Evolutionary conservation across 495 filamentous ascomycete species (phyloP).

Genomic region (Echria macrotheca): DNA sequence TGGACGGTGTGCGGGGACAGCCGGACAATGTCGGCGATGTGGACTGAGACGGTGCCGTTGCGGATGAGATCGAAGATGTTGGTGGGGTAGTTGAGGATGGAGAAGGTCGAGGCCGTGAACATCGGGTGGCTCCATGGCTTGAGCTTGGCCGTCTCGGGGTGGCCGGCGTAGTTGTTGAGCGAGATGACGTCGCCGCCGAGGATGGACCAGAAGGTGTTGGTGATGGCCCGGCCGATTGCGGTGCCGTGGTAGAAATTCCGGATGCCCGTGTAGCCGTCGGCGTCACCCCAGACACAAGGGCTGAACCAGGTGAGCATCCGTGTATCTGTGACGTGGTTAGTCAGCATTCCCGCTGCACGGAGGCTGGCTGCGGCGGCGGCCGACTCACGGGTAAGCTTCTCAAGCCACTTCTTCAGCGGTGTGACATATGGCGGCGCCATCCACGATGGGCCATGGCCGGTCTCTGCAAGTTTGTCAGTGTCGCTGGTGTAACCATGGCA

Average conservation of each 20-base stretch:
- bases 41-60: conserved; percentile 53
- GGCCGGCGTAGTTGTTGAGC: conserved; percentile 53
- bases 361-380: too few relatives aligned
- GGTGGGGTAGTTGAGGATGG: conserved; percentile 65
- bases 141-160: conserved; percentile 59
- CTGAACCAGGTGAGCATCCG: conserved; percentile 41
- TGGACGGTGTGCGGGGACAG: conserved; percentile 47
- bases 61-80: conserved; percentile 59
- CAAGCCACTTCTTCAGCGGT: conserved; percentile 41
- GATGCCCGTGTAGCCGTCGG: conserved; percentile 35
- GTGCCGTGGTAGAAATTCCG: conserved; percentile 60
- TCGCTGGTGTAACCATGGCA: conserved; percentile 1
- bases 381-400: conserved; percentile 54
- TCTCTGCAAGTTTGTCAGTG: conserved; percentile 42
- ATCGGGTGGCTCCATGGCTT: conserved; percentile 60
- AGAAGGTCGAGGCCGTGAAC: conserved; percentile 56
- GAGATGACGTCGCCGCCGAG: conserved; percentile 55
- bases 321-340: conserved; percentile 21
- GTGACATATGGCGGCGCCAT: conserved; percentile 56
- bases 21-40: conserved; percentile 55
- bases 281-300: conserved; percentile 40
- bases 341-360: too few relatives aligned
- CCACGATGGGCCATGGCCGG: conserved; percentile 67
- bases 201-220: conserved; percentile 62
- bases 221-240: conserved; percentile 59